Percentiles rank a stretch among this genome's conserved stretches.
phyloP scores from a whole-genome alignment of 1,284 basidiomycete species.

The Coriolopsis trogii region DNA sequence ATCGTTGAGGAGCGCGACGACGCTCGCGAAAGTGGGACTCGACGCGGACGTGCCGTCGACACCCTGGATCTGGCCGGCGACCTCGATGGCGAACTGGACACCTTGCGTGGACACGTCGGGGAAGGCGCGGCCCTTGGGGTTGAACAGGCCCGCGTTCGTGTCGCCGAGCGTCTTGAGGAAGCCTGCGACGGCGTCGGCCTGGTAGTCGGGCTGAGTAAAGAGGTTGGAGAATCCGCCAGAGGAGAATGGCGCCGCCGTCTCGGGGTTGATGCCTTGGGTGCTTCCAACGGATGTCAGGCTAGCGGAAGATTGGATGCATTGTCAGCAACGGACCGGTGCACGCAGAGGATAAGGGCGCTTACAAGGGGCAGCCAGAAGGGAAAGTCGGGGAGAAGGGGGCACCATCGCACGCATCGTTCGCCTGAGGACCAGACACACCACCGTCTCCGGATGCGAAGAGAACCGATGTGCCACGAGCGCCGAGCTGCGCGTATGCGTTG shows the following conservation, averaged over 20 bases:
- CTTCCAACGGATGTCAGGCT: conserved; percentile 63
- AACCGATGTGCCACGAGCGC: conserved; percentile 58
- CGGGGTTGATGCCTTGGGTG: conserved; percentile 47
- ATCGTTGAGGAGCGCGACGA: conserved; percentile 65
- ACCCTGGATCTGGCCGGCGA: conserved; percentile 47
- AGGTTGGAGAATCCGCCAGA: conserved; percentile 40
- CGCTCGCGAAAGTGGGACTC: conserved; percentile 54
- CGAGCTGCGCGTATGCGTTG: conserved; percentile 44
- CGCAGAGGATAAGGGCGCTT: conserved; percentile 16
- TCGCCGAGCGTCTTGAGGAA: conserved; percentile 21
- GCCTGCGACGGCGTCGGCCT: conserved; percentile 19
- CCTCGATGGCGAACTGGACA: conserved; percentile 55
- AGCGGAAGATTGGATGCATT: conserved; percentile 33
- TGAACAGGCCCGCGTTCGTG: conserved; percentile 51
- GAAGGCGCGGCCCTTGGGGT: conserved; percentile 40
- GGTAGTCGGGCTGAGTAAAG: conserved; percentile 24
- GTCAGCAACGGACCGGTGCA: background rate
- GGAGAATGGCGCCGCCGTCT: conserved; percentile 46
- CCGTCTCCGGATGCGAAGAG: conserved; percentile 67
- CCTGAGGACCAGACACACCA: conserved; percentile 62
- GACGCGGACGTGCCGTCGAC: conserved; percentile 47
- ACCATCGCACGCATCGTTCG: conserved; percentile 44
- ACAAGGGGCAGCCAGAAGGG: conserved; percentile 60
- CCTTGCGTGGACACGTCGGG: conserved; percentile 25
- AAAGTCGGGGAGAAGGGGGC: conserved; percentile 64